phyloP scores from a whole-genome alignment of 2,329 filamentous ascomycete genomes.

The Zasmidium angulare region DNA sequence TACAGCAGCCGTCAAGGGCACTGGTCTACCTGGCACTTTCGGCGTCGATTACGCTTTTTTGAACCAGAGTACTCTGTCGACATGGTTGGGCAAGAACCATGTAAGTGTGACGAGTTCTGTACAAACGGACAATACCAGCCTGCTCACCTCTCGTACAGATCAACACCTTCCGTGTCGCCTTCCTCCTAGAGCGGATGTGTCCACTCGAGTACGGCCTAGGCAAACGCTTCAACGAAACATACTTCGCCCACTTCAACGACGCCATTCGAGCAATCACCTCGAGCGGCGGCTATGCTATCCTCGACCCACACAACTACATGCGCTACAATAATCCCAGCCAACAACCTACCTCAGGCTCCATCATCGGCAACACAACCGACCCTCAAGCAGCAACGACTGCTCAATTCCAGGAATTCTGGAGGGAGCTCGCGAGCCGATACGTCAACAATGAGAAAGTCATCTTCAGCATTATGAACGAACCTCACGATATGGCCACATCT shows the following conservation, averaged over 20 bases:
- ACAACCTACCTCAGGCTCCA: too few species aligned
- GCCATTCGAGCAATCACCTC: constrained; percentile 51
- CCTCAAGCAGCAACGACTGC: too few species aligned
- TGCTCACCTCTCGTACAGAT: too few species aligned
- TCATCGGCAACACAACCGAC: too few species aligned
- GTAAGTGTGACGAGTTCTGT: too few species aligned
- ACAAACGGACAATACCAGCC: too few species aligned
- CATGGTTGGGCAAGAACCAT: too few species aligned
- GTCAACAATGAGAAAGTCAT: constrained; percentile 44
- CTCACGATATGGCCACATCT: constrained; percentile 44
- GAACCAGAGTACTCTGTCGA: constrained; percentile 40
- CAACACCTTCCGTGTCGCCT: constrained; percentile 50
- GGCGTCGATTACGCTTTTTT: constrained; percentile 62
- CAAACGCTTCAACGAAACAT: too few species aligned
- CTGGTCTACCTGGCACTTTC: constrained; percentile 55
- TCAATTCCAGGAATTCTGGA: constrained; percentile 47
- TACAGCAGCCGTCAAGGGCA: too few species aligned
- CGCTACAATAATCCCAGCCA: constrained; percentile 39
- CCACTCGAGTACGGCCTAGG: too few species aligned
- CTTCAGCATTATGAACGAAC: constrained; percentile 50
- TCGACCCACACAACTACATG: not conserved
- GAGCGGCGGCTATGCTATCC: constrained; percentile 35
- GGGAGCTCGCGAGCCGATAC: constrained; percentile 40
- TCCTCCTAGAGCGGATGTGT: too few species aligned
- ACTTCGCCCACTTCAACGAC: too few species aligned